These are phyloP conservation scores for Escallonia herrerae DNA, from an alignment of 129 eudicot species.

Conservation along the genomic window DNA sequence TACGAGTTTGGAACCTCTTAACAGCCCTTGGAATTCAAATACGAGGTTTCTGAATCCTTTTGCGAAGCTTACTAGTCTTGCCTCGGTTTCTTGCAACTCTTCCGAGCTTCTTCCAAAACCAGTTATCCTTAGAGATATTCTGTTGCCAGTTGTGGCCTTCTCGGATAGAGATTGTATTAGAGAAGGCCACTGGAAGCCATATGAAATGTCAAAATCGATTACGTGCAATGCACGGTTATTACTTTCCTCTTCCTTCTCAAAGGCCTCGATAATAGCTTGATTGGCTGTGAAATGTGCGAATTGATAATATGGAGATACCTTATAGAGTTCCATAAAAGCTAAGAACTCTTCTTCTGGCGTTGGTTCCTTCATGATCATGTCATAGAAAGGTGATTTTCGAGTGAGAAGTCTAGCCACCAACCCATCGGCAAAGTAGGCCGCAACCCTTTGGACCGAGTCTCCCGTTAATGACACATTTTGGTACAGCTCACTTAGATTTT, in stretches of 20 bases:
- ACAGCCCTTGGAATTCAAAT: slow-evolving; percentile 40
- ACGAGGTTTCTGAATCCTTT: slow-evolving; percentile 31
- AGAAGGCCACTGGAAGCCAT: slow-evolving; percentile 96
- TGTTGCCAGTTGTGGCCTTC: slow-evolving; percentile 29
- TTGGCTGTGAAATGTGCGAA: slow-evolving; percentile 94
- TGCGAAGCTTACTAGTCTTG: slow-evolving; percentile 42
- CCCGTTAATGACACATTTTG: slow-evolving; percentile 44
- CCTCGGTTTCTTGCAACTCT: slow-evolving; percentile 44
- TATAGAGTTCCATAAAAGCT: slow-evolving; percentile 68
- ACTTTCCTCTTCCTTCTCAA: slow-evolving; percentile 40
- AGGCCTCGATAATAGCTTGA: slow-evolving; percentile 80
- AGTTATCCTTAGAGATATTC: slow-evolving; percentile 44
- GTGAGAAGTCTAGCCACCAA: slow-evolving; percentile 64
- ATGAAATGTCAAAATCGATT: slow-evolving; percentile 56
- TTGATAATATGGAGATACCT: slow-evolving; percentile 72
- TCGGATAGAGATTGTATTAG: slow-evolving; percentile 81
- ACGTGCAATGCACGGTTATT: slow-evolving; percentile 46
- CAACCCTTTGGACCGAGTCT: slow-evolving; percentile 76
- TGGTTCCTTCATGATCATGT: slow-evolving; percentile 63
- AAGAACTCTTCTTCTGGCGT: slow-evolving; percentile 48
- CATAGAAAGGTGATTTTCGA: slow-evolving; percentile 52
- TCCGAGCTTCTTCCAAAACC: slow-evolving; percentile 49
- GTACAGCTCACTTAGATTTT: slow-evolving; percentile 45
- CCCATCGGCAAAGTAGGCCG: slow-evolving; percentile 82
- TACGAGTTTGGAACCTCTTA: slow-evolving; percentile 28